phyloP scores from a whole-genome alignment of 306 rosid genomes.

The Carpinus fangiana region DNA sequence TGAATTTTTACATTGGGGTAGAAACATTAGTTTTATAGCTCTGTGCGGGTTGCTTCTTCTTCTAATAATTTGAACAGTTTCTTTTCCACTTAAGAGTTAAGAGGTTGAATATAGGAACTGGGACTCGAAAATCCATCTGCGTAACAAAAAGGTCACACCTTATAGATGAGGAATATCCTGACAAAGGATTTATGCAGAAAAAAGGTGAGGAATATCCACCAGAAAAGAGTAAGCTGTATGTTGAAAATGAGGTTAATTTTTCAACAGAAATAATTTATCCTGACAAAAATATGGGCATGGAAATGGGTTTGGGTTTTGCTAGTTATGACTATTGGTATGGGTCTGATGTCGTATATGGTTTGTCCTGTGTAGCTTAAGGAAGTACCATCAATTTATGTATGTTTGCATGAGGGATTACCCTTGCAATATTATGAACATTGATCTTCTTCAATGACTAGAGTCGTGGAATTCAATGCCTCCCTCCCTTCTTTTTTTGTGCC shows the following conservation, averaged over 20 bases:
- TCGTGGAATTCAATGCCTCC: background rate
- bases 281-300: background rate
- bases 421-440: background rate
- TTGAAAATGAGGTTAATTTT: background rate
- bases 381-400: background rate
- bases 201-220: background rate
- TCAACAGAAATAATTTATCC: background rate
- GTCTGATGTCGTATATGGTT: background rate
- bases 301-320: background rate
- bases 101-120: background rate
- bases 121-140: background rate
- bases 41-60: background rate
- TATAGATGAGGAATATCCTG: no score
- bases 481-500: background rate
- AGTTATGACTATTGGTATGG: background rate
- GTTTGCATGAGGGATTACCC: background rate
- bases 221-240: background rate
- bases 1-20: conserved; percentile 6
- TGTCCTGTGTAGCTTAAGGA: background rate
- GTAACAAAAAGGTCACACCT: conserved; percentile 6
- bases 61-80: background rate
- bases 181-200: conserved; percentile 2
- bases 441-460: background rate
- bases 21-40: background rate
- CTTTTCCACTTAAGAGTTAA: background rate